These are phyloP conservation scores for Dothiorella sarmentorum DNA, from an alignment of 2,329 filamentous ascomycete species.

Conservation along the genomic window DNA sequence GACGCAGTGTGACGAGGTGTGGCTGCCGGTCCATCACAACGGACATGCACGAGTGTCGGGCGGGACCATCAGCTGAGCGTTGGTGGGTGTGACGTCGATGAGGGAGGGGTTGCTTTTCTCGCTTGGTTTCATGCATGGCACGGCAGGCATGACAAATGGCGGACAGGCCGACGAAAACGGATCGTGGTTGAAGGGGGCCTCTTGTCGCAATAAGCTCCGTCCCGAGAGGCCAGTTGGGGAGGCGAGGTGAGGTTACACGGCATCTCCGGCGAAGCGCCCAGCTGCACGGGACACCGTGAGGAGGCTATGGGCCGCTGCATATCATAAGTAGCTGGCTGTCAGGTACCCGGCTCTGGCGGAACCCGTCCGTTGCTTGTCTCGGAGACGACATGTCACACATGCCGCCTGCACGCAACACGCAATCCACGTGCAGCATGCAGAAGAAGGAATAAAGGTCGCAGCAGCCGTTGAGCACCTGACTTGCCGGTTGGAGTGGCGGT, in stretches of 20 bases:
- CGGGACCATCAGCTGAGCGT: not conserved
- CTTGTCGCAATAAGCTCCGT: conserved; percentile 7
- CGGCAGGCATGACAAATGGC: conserved; percentile 3
- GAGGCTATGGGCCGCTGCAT: conserved; percentile 15
- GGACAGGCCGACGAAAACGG: not conserved
- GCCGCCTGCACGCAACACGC: not conserved
- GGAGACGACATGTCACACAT: not conserved
- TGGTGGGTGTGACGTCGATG: not conserved
- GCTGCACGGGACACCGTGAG: conserved; percentile 12
- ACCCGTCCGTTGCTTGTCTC: not conserved
- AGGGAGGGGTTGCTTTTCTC: conserved; percentile 6
- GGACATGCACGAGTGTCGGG: not conserved
- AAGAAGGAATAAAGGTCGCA: not conserved
- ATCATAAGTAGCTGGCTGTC: conserved; percentile 10
- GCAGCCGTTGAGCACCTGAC: conserved; percentile 5
- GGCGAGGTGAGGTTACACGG: conserved; percentile 1
- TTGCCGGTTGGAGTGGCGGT: not conserved
- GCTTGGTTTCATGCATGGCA: conserved; percentile 1
- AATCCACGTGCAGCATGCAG: conserved; percentile 4
- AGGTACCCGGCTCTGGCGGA: conserved; percentile 14
- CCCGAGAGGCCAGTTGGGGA: conserved; percentile 5
- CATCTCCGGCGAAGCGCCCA: conserved; percentile 3
- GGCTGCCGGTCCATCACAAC: conserved; percentile 2
- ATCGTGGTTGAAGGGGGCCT: not conserved
- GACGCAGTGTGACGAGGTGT: not conserved